phyloP scores from a whole-genome alignment of 495 filamentous ascomycete genomes.

The Xylaria intraflava region DNA sequence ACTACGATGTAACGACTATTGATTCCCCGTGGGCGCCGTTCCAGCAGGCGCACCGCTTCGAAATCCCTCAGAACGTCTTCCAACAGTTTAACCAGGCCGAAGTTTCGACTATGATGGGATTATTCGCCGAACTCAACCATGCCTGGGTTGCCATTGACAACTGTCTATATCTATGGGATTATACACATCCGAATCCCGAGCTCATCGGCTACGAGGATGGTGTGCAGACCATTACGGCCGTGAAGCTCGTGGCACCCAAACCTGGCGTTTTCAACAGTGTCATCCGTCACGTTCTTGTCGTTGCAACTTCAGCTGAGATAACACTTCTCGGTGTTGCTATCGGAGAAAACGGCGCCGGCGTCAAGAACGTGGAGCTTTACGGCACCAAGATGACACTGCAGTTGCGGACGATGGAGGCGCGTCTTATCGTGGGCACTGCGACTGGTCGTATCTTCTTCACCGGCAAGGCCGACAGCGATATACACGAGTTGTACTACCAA shows the following conservation, averaged over 20 bases:
- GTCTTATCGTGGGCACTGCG: slow-evolving; percentile 68
- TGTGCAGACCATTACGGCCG: slow-evolving; percentile 72
- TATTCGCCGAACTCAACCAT: slow-evolving; percentile 88
- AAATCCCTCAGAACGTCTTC: slow-evolving; percentile 82
- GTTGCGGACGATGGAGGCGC: slow-evolving; percentile 61
- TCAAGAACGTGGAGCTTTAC: slow-evolving; percentile 66
- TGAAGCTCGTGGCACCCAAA: slow-evolving; percentile 73
- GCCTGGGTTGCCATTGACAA: slow-evolving; percentile 96
- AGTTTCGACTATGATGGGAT: slow-evolving; percentile 78
- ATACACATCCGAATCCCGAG: slow-evolving; percentile 77
- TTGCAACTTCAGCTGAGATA: slow-evolving; percentile 79
- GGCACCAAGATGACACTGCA: slow-evolving; percentile 74
- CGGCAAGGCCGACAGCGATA: slow-evolving; percentile 70
- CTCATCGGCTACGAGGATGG: slow-evolving; percentile 91
- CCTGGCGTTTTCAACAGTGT: slow-evolving; percentile 75
- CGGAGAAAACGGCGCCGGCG: slow-evolving; percentile 51
- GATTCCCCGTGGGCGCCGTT: slow-evolving; percentile 80
- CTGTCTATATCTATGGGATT: slow-evolving; percentile 95
- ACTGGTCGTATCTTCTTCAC: slow-evolving; percentile 88
- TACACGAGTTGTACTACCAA: slow-evolving; percentile 92
- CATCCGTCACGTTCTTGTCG: slow-evolving; percentile 79
- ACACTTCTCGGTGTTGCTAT: slow-evolving; percentile 73
- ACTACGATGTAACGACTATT: slow-evolving; percentile 68
- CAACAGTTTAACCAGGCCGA: slow-evolving; percentile 81
- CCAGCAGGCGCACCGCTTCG: slow-evolving; percentile 70